These are phyloP conservation scores for Tetracladium setigerum DNA, from an alignment of 495 filamentous ascomycete species.

Conservation along the genomic window DNA sequence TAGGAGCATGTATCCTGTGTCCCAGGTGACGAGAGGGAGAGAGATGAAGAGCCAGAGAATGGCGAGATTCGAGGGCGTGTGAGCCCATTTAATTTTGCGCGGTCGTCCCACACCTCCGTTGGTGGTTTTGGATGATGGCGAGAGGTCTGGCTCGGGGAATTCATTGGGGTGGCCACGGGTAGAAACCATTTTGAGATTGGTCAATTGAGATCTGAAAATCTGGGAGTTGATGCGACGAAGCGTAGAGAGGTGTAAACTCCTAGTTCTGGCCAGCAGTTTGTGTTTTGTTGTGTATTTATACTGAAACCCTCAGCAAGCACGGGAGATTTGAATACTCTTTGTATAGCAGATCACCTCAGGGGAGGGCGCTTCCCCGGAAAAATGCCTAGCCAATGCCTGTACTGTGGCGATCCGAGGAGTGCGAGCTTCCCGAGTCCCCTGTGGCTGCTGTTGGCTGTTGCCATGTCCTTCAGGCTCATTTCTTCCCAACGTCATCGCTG, in stretches of 20 bases:
- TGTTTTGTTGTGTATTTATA: no score
- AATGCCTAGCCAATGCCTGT: no score
- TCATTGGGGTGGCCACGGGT: constrained; percentile 15
- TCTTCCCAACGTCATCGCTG: constrained; percentile 12
- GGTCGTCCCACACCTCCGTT: constrained; percentile 16
- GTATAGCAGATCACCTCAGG: no score
- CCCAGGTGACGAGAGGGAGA: constrained; percentile 80
- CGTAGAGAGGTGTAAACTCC: no score
- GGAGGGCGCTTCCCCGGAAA: no score
- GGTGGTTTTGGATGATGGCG: constrained; percentile 14
- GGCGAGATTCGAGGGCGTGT: constrained; percentile 57
- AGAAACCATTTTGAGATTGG: constrained; percentile 15
- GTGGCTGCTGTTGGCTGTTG: no score
- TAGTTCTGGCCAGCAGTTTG: no score
- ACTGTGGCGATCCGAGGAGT: no score
- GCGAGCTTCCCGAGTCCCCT: no score
- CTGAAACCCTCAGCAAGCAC: no score
- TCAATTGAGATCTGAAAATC: neutral
- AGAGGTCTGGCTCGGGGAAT: constrained; percentile 16
- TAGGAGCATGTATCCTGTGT: constrained; percentile 70
- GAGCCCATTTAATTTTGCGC: constrained; percentile 43
- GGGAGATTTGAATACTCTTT: no score
- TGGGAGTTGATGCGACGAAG: no score
- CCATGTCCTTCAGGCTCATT: neutral
- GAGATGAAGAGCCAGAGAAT: constrained; percentile 72